phyloP scores from a whole-genome alignment of 2,329 filamentous ascomycete species.

The Ophiocordyceps unilateralis region DNA sequence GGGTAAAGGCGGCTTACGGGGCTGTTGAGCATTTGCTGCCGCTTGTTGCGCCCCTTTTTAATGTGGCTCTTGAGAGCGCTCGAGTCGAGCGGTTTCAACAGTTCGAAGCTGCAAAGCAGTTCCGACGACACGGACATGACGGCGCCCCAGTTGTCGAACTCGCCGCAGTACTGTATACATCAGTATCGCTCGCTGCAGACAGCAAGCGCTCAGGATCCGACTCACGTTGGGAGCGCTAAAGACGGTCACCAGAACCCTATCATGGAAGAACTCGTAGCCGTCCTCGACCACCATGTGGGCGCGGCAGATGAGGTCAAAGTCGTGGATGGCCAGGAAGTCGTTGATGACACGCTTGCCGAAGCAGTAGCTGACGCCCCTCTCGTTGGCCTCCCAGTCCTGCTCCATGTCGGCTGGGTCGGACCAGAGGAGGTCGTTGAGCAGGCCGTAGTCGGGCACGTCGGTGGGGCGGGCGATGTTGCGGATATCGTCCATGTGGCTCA shows the following conservation, averaged over 20 bases:
- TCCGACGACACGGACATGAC: conserved; percentile 96
- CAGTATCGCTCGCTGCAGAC: conserved; percentile 10
- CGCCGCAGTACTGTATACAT: conserved; percentile 66
- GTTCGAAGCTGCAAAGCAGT: conserved; percentile 88
- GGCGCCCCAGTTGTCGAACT: conserved; percentile 98
- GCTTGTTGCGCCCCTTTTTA: conserved; percentile 91
- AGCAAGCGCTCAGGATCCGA: conserved; percentile 7
- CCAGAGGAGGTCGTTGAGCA: conserved; percentile 92
- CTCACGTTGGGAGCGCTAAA: conserved; percentile 94
- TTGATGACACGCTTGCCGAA: conserved; percentile 98
- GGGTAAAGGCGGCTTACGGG: conserved; percentile 51
- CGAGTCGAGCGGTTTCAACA: conserved; percentile 90
- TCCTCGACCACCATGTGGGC: conserved; percentile 99
- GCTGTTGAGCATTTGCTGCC: conserved; percentile 90
- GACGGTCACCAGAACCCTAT: conserved; percentile 85
- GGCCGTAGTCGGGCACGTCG: conserved; percentile 89
- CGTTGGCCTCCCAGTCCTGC: conserved; percentile 93
- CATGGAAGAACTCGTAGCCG: conserved; percentile 96
- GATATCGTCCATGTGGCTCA: conserved; percentile 97
- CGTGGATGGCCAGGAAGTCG: conserved; percentile 83
- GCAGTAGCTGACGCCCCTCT: conserved; percentile 92
- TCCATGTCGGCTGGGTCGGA: conserved; percentile 98
- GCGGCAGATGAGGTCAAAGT: conserved; percentile 92
- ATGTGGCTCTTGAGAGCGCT: conserved; percentile 96
- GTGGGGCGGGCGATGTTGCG: conserved; percentile 89